Conservation (phyloP, 208 protist genomes). For the Trypanosomatidae sp. region DNA sequence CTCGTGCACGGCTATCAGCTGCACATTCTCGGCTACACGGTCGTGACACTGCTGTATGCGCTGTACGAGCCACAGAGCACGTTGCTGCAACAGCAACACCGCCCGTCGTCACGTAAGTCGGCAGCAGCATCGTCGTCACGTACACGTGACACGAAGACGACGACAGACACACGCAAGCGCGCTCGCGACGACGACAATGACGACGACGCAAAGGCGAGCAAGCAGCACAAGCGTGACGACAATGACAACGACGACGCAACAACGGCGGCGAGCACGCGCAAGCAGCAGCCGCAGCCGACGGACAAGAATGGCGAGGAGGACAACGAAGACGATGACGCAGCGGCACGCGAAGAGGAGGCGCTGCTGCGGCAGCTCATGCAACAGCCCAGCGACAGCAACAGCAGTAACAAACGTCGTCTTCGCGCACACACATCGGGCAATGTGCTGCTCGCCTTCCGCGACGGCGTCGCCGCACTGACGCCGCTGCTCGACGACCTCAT, state of each 20-base stretch:
- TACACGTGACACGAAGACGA: neutral
- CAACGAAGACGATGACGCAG: neutral
- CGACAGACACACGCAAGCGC: no score
- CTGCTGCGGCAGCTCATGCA: conserved; percentile 26
- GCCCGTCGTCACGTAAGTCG: neutral
- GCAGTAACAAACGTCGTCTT: neutral
- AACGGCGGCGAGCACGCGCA: conserved; percentile 2
- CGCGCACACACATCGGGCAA: conserved; percentile 4
- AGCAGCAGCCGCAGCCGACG: no score
- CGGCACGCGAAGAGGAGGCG: conserved; percentile 1
- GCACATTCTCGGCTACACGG: conserved; percentile 85
- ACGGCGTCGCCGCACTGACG: conserved; percentile 58
- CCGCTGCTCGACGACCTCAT: conserved; percentile 58
- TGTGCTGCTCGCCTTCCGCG: conserved; percentile 37
- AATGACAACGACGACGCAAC: conserved; percentile 2
- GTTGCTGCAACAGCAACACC: conserved; percentile 7
- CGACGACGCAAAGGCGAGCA: conserved; percentile 6
- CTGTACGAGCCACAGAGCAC: conserved; percentile 74
- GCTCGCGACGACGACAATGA: no score
- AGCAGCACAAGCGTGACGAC: conserved; percentile 1
- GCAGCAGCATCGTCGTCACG: neutral
- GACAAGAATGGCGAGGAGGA: conserved; percentile 3
- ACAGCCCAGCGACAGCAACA: no score
- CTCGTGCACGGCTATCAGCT: conserved; percentile 87
- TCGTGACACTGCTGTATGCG: conserved; percentile 78